phyloP scores from a whole-genome alignment of 192 early-diverging fungal genomes.

The Funneliformis mosseae region DNA sequence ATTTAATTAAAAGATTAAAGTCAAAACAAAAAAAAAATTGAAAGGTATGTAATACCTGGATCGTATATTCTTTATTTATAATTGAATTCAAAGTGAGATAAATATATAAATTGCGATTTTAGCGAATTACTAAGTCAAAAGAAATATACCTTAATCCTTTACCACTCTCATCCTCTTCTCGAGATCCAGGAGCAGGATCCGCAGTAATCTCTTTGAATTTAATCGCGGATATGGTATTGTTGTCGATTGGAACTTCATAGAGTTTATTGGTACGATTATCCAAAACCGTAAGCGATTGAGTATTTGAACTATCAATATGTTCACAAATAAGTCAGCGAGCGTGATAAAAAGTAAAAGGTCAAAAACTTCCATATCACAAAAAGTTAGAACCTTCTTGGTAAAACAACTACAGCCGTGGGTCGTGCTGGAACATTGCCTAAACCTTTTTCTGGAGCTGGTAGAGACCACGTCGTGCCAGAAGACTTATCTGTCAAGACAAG shows the following conservation, averaged over 20 bases:
- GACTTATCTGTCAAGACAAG: slow-evolving; percentile 21
- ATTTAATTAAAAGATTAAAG: neutral
- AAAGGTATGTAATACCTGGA: slow-evolving; percentile 32
- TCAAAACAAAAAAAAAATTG: neutral
- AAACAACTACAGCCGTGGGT: slow-evolving; percentile 16
- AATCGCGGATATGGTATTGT: slow-evolving; percentile 48
- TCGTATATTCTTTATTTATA: slow-evolving; percentile 31
- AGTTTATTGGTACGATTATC: slow-evolving; percentile 70
- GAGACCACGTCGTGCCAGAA: neutral
- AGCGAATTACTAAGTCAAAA: neutral
- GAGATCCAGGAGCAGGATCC: slow-evolving; percentile 11
- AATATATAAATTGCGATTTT: neutral
- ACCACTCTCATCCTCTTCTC: slow-evolving; percentile 31
- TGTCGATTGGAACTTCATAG: slow-evolving; percentile 54
- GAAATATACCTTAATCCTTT: slow-evolving; percentile 30
- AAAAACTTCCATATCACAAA: neutral
- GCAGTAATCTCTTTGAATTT: slow-evolving; percentile 43
- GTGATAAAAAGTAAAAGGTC: neutral
- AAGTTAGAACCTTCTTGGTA: slow-evolving; percentile 24
- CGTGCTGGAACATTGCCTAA: neutral
- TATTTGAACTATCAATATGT: slow-evolving; percentile 36
- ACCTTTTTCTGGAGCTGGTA: neutral
- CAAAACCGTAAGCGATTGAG: slow-evolving; percentile 59
- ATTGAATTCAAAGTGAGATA: neutral
- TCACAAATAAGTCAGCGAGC: neutral